Evolutionary conservation across 768 basidiomycete genomes (phyloP).

Genomic region (Russula sp.): DNA sequence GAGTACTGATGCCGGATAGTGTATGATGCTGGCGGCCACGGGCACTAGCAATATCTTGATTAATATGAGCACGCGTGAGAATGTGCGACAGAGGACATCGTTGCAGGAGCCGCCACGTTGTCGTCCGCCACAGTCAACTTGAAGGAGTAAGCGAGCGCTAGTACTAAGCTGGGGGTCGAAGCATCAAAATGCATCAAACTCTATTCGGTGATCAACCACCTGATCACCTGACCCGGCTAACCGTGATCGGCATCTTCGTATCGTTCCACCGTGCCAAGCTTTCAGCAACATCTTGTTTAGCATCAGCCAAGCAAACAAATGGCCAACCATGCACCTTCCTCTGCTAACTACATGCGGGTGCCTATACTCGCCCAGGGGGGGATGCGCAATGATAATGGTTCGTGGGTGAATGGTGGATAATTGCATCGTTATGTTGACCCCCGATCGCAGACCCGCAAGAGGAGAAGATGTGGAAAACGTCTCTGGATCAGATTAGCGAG

Average conservation of each 20-base stretch:
- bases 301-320: not conserved
- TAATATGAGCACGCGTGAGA: constrained; percentile 58
- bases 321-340: not conserved
- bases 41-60: constrained; percentile 39
- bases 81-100: constrained; percentile 54
- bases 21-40: constrained; percentile 61
- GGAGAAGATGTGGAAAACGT: not conserved
- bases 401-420: too few relatives aligned
- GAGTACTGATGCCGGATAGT: constrained; percentile 61
- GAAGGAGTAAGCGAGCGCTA: constrained; percentile 56
- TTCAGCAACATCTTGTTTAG: too few relatives aligned
- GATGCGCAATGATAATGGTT: too few relatives aligned
- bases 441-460: not conserved
- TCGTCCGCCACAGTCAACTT: too few relatives aligned
- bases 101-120: constrained; percentile 55
- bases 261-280: too few relatives aligned
- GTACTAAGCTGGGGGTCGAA: constrained; percentile 58
- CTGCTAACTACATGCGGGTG: not conserved
- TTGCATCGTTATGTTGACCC: not conserved
- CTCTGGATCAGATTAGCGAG: not conserved
- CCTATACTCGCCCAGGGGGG: too few relatives aligned
- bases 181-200: too few relatives aligned
- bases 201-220: constrained; percentile 62
- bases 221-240: too few relatives aligned
- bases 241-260: too few relatives aligned